phyloP scores from a whole-genome alignment of 2,329 filamentous ascomycete species.

The Gnomoniopsis smithogilvyi region DNA sequence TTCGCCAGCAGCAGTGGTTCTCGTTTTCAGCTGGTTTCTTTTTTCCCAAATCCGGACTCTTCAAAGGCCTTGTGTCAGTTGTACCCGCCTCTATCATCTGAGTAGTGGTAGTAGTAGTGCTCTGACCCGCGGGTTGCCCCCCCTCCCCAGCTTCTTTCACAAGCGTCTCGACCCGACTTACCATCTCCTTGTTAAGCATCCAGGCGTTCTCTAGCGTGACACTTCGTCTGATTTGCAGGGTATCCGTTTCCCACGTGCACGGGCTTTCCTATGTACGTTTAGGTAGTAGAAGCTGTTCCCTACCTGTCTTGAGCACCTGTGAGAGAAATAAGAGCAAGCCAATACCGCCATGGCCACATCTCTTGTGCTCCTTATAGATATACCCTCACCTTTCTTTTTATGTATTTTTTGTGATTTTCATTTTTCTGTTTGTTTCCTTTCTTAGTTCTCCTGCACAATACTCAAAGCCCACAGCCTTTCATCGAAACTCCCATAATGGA shows the following conservation, averaged over 20 bases:
- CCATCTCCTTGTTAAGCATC: background rate
- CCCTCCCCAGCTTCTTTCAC: background rate
- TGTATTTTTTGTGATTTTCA: too few species aligned
- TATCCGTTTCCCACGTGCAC: background rate
- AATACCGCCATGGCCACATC: background rate
- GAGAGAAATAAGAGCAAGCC: background rate
- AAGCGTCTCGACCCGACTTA: slow-evolving; percentile 1
- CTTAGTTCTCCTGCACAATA: background rate
- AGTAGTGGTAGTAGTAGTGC: too few species aligned
- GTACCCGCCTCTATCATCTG: too few species aligned
- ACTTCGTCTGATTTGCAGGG: slow-evolving; percentile 8
- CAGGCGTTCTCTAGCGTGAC: slow-evolving; percentile 2
- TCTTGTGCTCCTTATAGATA: too few species aligned
- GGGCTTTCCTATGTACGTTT: background rate
- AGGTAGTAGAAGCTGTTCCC: background rate
- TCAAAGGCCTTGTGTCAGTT: too few species aligned
- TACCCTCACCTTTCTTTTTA: too few species aligned
- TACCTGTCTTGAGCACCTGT: background rate
- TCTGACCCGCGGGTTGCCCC: too few species aligned
- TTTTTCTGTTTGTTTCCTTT: too few species aligned
- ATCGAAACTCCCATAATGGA: background rate
- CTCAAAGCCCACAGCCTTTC: background rate
- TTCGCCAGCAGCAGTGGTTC: too few species aligned
- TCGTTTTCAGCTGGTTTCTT: too few species aligned
- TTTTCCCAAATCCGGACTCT: too few species aligned